A percentile compares a stretch with the other conserved stretches of the same genome.
These are phyloP conservation scores for Trichoderma gracile DNA, from an alignment of 2,329 filamentous ascomycete genomes.

Conservation along the genomic window DNA sequence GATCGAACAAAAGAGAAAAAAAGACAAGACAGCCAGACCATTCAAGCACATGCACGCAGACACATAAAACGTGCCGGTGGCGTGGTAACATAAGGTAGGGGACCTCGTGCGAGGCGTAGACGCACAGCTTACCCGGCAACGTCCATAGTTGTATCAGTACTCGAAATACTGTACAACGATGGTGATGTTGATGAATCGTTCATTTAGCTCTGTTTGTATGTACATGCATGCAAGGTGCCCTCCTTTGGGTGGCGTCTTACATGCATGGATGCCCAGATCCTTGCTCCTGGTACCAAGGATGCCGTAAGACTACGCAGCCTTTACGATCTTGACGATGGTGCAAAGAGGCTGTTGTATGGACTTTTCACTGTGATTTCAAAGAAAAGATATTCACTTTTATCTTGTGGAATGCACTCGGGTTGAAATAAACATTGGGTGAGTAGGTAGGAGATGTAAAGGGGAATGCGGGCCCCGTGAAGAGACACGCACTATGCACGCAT, in stretches of 20 bases:
- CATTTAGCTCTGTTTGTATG: background rate
- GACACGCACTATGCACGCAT: too few relatives aligned
- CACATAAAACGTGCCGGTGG: background rate
- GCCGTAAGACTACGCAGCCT: background rate
- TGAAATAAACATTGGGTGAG: too few relatives aligned
- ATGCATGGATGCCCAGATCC: constrained; percentile 14
- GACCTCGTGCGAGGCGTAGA: background rate
- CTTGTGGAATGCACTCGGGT: too few relatives aligned
- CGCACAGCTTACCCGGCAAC: background rate
- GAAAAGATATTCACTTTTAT: too few relatives aligned
- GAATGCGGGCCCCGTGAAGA: too few relatives aligned
- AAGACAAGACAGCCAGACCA: background rate
- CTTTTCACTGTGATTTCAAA: too few relatives aligned
- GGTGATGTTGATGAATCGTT: background rate
- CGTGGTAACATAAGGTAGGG: background rate
- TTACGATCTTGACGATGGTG: too few relatives aligned
- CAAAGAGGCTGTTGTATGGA: too few relatives aligned
- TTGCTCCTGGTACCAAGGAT: background rate
- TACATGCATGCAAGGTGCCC: background rate
- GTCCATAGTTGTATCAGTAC: background rate
- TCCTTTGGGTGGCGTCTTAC: constrained; percentile 9
- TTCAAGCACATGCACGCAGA: background rate
- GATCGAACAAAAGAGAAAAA: too few relatives aligned
- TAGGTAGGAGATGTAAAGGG: too few relatives aligned
- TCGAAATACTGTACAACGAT: background rate